Conservation (phyloP, 306 rosid genomes). For the Prunus padus region DNA sequence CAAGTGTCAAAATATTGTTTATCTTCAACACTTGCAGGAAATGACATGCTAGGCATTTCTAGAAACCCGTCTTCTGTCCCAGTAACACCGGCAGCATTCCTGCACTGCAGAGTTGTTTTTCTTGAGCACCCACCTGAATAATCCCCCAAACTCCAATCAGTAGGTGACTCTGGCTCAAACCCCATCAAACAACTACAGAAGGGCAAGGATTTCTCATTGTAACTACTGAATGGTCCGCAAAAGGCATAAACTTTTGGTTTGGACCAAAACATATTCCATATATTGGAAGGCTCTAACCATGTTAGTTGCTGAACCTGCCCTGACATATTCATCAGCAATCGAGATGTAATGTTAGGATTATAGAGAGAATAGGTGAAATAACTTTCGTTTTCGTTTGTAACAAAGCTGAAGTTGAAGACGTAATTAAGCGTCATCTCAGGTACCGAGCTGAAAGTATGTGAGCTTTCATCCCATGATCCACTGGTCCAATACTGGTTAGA, state of each 20-base stretch:
- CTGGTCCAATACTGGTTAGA: constrained; percentile 44
- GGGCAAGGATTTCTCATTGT: constrained; percentile 11
- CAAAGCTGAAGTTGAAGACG: constrained; percentile 21
- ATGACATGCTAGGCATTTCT: constrained; percentile 15
- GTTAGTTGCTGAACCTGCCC: neutral
- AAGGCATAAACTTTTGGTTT: constrained; percentile 50
- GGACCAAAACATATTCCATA: constrained; percentile 52
- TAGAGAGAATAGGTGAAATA: constrained; percentile 45
- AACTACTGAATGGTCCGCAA: constrained; percentile 43
- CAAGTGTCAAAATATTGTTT: constrained; percentile 31
- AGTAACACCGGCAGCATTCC: constrained; percentile 17
- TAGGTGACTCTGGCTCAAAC: constrained; percentile 33
- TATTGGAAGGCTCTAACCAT: fast-evolving
- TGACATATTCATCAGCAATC: constrained; percentile 22
- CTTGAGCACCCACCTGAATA: constrained; percentile 55
- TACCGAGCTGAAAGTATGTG: constrained; percentile 24
- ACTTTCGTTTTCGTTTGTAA: constrained; percentile 31
- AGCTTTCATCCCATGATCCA: constrained; percentile 45
- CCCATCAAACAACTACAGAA: constrained; percentile 53
- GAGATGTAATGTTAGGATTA: constrained; percentile 9
- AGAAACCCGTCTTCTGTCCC: constrained; percentile 43
- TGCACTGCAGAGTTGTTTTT: constrained; percentile 33
- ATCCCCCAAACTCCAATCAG: constrained; percentile 45
- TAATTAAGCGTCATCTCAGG: constrained; percentile 43
- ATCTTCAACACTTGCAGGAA: constrained; percentile 25